Base-by-base conservation (phyloP, 1,284 basidiomycete species). In the Rhodotorula sp. region DNA sequence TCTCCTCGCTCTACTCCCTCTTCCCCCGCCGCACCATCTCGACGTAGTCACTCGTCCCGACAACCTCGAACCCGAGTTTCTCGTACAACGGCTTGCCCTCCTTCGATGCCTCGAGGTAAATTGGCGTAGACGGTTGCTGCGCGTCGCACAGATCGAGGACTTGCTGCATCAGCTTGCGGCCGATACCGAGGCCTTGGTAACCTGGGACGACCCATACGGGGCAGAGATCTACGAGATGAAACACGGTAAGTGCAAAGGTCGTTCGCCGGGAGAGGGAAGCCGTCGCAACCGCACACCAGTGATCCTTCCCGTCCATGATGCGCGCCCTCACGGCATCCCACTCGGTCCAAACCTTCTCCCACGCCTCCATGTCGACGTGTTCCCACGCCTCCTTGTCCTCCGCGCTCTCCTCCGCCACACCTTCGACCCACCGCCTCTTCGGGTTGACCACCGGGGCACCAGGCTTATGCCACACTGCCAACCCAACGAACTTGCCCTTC, bases 21-120 rank as follows among this genome's bases (percentile, higher is more conserved):
- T 44, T 44, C 39, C 39, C 39, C 56, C 49, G 59, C 36, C 63
- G 22, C 17, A 56, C 63, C 56, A 65, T 59, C 57, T 65, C 63
- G 22, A 55, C 53, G 36, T 65, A 72, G 54, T 69, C 65, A 20
- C 49, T 55, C 34, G 46, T 48, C 7, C 71, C 71, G 19, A 60
- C 59, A 13, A 52, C 61, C 19, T n/a, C 27, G 49, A 72, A 72
- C 3, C 67, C 67, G 51, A 66, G 32, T 52, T 70, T 73, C 30
- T 55, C 29, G 47, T 73, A 73, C 47, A 73, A 10, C 29, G 51
- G 59, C 20, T 48, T 39, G 17, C 71, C 71, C 6, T 51, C 46
- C 36, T 61, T 54, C 34, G 65, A 63, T 0, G 68, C 71, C 29
- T 73, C 71, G 57, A 73, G 65, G 52, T 63, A 73, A 57, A 73